A percentile compares a stretch with the other conserved stretches of the same genome.
These are phyloP conservation scores for Taiozyma sp. DNA, from an alignment of 1,139 yeast genomes.

Conservation along the genomic window DNA sequence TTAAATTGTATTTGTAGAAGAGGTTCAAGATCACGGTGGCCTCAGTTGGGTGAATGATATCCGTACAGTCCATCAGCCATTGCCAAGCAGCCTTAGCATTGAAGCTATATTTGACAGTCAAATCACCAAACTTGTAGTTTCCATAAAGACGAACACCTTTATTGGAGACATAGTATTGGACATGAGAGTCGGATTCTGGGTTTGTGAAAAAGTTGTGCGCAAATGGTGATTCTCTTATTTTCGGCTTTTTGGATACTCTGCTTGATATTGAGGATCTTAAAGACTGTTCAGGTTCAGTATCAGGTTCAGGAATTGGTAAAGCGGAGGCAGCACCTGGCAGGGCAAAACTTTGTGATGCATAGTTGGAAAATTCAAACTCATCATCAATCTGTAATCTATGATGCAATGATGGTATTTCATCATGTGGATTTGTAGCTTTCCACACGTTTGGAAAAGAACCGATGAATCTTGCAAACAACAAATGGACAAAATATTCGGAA, in stretches of 20 bases:
- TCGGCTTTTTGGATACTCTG: neutral
- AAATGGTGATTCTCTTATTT: constrained; percentile 51
- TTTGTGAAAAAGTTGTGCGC: constrained; percentile 78
- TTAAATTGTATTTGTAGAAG: constrained; percentile 46
- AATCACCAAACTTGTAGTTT: constrained; percentile 33
- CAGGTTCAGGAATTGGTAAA: neutral
- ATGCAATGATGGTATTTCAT: constrained; percentile 32
- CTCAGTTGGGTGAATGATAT: constrained; percentile 52
- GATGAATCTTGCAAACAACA: constrained; percentile 60
- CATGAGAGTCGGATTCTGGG: constrained; percentile 81
- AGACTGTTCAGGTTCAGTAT: neutral
- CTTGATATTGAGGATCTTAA: neutral
- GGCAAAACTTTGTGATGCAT: neutral
- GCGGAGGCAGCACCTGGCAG: neutral
- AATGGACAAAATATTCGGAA: constrained; percentile 59
- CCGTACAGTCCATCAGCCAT: constrained; percentile 91
- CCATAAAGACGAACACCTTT: constrained; percentile 60
- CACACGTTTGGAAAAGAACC: constrained; percentile 71
- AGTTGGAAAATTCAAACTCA: constrained; percentile 24
- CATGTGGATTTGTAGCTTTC: constrained; percentile 47
- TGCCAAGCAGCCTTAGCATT: constrained; percentile 79
- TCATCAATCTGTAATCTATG: constrained; percentile 27
- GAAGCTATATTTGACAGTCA: constrained; percentile 41
- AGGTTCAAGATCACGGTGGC: constrained; percentile 58
- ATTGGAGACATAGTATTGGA: constrained; percentile 72